Percentiles rank a stretch among this genome's conserved stretches.
Evolutionary conservation across 306 rosid genomes (phyloP).

Genomic region (Morella rubra): DNA sequence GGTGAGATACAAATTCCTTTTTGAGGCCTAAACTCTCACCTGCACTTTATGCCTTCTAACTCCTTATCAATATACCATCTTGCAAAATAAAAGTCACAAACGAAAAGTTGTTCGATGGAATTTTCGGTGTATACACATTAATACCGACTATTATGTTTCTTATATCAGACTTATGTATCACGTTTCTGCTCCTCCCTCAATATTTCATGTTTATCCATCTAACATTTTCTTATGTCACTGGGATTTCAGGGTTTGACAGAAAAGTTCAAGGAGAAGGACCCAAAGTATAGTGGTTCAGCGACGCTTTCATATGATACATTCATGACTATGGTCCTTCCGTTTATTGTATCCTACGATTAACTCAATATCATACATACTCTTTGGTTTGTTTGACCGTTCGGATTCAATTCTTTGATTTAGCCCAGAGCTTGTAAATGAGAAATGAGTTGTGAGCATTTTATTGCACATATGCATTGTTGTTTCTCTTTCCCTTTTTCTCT

Average conservation of each 20-base stretch:
- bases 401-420: background rate
- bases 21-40: conserved; percentile 6
- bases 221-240: conserved; percentile 6
- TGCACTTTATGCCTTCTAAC: conserved; percentile 11
- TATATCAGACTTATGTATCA: too few species aligned
- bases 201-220: background rate
- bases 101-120: background rate
- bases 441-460: background rate
- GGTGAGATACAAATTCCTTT: conserved; percentile 47
- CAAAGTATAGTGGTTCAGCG: conserved; percentile 59
- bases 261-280: conserved; percentile 83
- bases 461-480: background rate
- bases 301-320: conserved; percentile 58
- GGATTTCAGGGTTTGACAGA: conserved; percentile 87
- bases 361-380: background rate
- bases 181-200: background rate
- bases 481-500: background rate
- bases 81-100: background rate
- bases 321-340: conserved; percentile 81
- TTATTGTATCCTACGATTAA: conserved; percentile 76
- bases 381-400: background rate
- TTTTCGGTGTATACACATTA: too few species aligned
- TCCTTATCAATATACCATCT: background rate
- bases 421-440: background rate
- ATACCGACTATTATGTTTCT: too few species aligned